Evolutionary conservation across 2,329 filamentous ascomycete species (phyloP).

Genomic region (Fusarium irregulare): DNA sequence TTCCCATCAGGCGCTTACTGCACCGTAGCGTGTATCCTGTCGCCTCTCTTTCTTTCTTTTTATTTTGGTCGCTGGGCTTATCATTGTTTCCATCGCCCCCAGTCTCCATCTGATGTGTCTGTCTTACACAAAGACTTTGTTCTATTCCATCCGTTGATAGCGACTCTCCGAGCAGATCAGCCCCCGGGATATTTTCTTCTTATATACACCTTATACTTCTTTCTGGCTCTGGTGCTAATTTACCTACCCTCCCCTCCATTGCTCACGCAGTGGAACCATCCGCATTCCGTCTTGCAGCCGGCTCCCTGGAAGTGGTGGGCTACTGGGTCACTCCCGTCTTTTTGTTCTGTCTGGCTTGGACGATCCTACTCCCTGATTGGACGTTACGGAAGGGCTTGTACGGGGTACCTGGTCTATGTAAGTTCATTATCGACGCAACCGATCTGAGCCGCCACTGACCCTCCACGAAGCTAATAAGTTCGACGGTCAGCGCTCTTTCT

Average conservation of each 20-base stretch:
- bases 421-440: slow-evolving; percentile 44
- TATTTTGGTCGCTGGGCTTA: not conserved
- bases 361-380: slow-evolving; percentile 37
- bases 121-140: slow-evolving; percentile 18
- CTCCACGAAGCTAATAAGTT: slow-evolving; percentile 31
- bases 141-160: slow-evolving; percentile 14
- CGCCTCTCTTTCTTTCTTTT: not conserved
- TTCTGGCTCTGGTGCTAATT: slow-evolving; percentile 16
- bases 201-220: slow-evolving; percentile 26
- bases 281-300: slow-evolving; percentile 43
- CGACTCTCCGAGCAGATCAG: slow-evolving; percentile 12
- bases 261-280: slow-evolving; percentile 41
- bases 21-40: not conserved
- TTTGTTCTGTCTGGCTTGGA: slow-evolving; percentile 34
- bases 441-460: slow-evolving; percentile 36
- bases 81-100: not conserved
- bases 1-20: not conserved
- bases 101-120: not conserved
- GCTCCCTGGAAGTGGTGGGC: slow-evolving; percentile 41
- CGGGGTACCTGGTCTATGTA: slow-evolving; percentile 39
- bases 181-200: slow-evolving; percentile 4
- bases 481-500: slow-evolving; percentile 25
- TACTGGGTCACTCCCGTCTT: slow-evolving; percentile 36
- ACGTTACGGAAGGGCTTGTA: slow-evolving; percentile 12
- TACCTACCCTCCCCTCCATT: slow-evolving; percentile 32